Percentiles rank a stretch among this genome's conserved stretches.
These are phyloP conservation scores for Fusarium sp. DNA, from an alignment of 2,329 filamentous ascomycete species.

Conservation along the genomic window DNA sequence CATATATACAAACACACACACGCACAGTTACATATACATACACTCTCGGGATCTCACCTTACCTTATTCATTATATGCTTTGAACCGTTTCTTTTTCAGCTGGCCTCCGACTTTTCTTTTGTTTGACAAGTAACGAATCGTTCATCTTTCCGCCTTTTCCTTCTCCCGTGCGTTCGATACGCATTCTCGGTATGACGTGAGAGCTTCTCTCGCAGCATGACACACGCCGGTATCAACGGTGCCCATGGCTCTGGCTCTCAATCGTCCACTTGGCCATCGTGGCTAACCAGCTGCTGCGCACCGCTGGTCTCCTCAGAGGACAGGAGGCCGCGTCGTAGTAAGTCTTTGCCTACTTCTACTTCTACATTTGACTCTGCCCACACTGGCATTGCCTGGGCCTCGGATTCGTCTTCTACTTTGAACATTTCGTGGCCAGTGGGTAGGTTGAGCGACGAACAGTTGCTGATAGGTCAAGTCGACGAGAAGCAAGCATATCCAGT, in stretches of 20 bases:
- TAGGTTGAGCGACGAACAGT: slow-evolving; percentile 44
- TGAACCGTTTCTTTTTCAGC: slow-evolving; percentile 14
- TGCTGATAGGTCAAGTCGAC: slow-evolving; percentile 49
- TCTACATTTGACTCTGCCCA: slow-evolving; percentile 38
- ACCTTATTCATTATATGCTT: slow-evolving; percentile 14
- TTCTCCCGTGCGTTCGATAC: slow-evolving; percentile 22
- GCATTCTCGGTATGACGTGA: slow-evolving; percentile 43
- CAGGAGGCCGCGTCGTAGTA: slow-evolving; percentile 55
- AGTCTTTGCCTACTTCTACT: slow-evolving; percentile 46
- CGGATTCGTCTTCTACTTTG: slow-evolving; percentile 38
- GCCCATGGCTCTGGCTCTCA: slow-evolving; percentile 56
- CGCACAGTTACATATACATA: slow-evolving; percentile 35
- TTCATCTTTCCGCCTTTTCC: slow-evolving; percentile 20
- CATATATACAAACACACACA: slow-evolving; percentile 22
- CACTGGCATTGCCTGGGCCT: slow-evolving; percentile 31
- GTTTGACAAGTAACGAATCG: slow-evolving; percentile 22
- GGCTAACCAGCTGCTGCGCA: slow-evolving; percentile 61
- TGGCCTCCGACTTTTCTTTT: slow-evolving; percentile 7
- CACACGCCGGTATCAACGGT: slow-evolving; percentile 55
- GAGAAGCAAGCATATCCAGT: slow-evolving; percentile 45
- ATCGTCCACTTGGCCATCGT: slow-evolving; percentile 56
- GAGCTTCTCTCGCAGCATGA: slow-evolving; percentile 52
- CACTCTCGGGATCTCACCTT: slow-evolving; percentile 25
- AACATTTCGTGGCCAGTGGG: slow-evolving; percentile 45
- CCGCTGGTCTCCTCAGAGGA: slow-evolving; percentile 53